Evolutionary conservation across 2,329 filamentous ascomycete genomes (phyloP), one percentile per base, ranked within the genome.

Genomic region (Beauveria caledonica): DNA sequence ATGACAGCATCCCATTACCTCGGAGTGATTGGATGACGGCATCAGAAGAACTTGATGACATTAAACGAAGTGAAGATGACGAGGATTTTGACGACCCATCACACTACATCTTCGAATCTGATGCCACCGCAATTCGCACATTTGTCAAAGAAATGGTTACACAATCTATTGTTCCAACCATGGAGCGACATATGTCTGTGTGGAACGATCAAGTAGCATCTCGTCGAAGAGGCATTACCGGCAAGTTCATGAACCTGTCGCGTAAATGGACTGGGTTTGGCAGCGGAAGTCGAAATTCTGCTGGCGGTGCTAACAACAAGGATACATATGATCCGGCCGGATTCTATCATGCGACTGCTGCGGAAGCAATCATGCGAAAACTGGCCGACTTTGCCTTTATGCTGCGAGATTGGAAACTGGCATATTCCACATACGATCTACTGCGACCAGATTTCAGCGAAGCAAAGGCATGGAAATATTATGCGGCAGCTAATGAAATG

Each of bases 201-300:
- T 99, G 94, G 95, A 99, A 99, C 69, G 94, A 99, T 68, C 93
- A 97, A 72, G 89, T 97, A 27, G 92, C 93, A 17, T 97, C 95
- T 13, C 84, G 90, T 62, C 83, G 95, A 61, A 86, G 91, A 68
- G 95, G 95, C 15, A 81, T 99, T 52, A 89, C 89, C 60, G 95
- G 95, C 11, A 86, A 92, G n/a, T 93, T 99, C 73, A 92, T 96
- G 80, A 96, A 89, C 10, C 79, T 99, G 60, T 96, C 92, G 0
- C 92, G 94, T 69, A 88, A 92, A 66, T 97, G 91, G 86, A 84
- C 89, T 8, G 86, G 87, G 1, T 96, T 97, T 68, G 90, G 91
- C 36, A 79, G 82, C 49, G 79, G 80, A 52, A 84, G 84, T 21
- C 84, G 88, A 51, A 81, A 79, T 19, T 83, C 85, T 1, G 81